Conservation (phyloP, 1,139 yeast species). For the Casaregolazyma suthepensis region DNA sequence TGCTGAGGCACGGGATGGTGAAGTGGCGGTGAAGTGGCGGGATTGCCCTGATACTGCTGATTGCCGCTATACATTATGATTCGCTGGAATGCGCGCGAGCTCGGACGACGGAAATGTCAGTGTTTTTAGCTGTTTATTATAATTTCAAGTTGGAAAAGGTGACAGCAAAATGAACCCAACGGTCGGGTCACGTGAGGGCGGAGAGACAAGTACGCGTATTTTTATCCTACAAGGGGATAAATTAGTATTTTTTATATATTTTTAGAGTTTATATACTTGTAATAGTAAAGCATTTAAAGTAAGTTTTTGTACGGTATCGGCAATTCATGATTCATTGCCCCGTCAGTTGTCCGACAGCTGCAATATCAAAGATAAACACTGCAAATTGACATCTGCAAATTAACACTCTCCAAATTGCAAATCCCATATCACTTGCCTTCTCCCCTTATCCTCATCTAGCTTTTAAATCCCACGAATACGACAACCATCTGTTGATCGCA, state of each 20-base stretch:
- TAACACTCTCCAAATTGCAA: neutral
- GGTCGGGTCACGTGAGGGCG: neutral
- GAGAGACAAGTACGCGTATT: neutral
- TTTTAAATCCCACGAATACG: neutral
- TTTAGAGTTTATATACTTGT: too few relatives aligned
- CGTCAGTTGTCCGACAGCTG: too few relatives aligned
- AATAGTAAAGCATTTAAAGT: too few relatives aligned
- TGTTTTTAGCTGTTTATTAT: neutral
- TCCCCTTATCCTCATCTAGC: neutral
- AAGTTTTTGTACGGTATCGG: neutral
- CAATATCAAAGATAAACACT: too few relatives aligned
- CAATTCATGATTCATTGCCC: too few relatives aligned
- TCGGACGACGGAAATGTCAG: neutral
- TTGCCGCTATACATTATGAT: neutral
- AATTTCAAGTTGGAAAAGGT: neutral
- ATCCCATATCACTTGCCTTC: neutral
- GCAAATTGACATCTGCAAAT: too few relatives aligned
- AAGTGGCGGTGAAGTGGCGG: slow-evolving; percentile 32
- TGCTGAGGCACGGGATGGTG: slow-evolving; percentile 45
- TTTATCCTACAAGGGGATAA: neutral
- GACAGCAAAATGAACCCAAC: neutral
- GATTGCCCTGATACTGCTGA: slow-evolving; percentile 4
- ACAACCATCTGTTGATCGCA: slow-evolving; percentile 61
- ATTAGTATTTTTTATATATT: neutral
- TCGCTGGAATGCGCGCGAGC: neutral